These are phyloP conservation scores for Coemansia sp. DNA, from an alignment of 192 early-diverging fungal genomes.

Conservation along the genomic window DNA sequence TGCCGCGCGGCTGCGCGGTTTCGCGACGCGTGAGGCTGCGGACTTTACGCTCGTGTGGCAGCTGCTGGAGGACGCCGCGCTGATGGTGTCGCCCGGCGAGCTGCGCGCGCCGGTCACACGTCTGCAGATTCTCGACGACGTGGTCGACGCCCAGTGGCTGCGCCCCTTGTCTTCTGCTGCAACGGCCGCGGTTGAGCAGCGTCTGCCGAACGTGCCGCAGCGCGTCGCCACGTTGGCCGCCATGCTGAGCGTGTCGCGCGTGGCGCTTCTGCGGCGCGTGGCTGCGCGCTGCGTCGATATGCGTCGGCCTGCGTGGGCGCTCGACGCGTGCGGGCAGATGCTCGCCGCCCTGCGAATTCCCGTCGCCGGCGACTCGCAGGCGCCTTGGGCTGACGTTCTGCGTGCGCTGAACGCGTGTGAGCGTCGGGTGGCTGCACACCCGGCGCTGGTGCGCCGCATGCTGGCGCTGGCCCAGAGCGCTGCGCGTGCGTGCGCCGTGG, in stretches of 20 bases:
- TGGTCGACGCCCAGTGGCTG: slow-evolving; percentile 43
- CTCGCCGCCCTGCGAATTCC: not conserved
- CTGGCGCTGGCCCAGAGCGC: slow-evolving; percentile 2
- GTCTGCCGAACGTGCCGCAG: slow-evolving; percentile 27
- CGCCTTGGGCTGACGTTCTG: slow-evolving; percentile 7
- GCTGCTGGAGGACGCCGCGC: slow-evolving; percentile 35
- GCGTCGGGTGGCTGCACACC: slow-evolving; percentile 14
- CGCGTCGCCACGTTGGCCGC: slow-evolving; percentile 25
- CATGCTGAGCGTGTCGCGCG: slow-evolving; percentile 27
- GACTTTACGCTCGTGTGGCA: slow-evolving; percentile 36
- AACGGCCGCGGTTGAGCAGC: too few species aligned
- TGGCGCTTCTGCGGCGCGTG: slow-evolving; percentile 18
- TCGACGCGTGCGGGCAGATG: slow-evolving; percentile 37
- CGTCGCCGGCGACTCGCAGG: not conserved
- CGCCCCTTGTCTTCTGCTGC: not conserved
- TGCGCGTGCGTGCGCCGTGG: slow-evolving; percentile 23
- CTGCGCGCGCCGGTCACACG: slow-evolving; percentile 25
- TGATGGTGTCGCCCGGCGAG: slow-evolving; percentile 51
- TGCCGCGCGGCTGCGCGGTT: slow-evolving; percentile 6
- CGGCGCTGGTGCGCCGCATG: slow-evolving; percentile 7
- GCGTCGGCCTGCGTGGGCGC: slow-evolving; percentile 16
- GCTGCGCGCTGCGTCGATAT: slow-evolving; percentile 14
- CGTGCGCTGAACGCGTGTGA: slow-evolving; percentile 27
- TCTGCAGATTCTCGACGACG: slow-evolving; percentile 32
- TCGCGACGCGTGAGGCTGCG: slow-evolving; percentile 8